Percentiles rank a stretch among this genome's conserved stretches.
These are phyloP conservation scores for Umbelopsis isabellina DNA, from an alignment of 192 early-diverging fungal genomes.

Conservation along the genomic window DNA sequence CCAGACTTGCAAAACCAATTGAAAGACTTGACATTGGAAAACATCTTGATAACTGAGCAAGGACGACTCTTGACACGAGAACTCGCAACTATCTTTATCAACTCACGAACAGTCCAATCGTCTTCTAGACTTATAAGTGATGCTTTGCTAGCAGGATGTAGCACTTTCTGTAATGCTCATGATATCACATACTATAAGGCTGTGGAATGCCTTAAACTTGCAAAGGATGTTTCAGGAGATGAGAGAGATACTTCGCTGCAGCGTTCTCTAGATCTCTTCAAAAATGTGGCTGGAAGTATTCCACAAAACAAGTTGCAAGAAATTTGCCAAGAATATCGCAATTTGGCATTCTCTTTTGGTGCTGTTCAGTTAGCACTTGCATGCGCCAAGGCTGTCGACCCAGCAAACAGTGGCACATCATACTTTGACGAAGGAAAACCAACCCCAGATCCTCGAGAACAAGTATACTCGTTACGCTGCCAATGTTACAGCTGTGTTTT, in stretches of 20 bases:
- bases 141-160: conserved; percentile 17
- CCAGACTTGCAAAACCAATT: conserved; percentile 6
- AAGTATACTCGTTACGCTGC: background rate
- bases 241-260: conserved; percentile 20
- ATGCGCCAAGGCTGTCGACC: conserved; percentile 29
- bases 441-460: background rate
- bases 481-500: conserved; percentile 22
- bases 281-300: conserved; percentile 25
- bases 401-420: conserved; percentile 20
- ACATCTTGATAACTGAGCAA: conserved; percentile 24
- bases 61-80: conserved; percentile 25
- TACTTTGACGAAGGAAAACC: conserved; percentile 16
- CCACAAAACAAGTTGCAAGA: conserved; percentile 10
- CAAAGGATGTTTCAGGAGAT: conserved; percentile 8
- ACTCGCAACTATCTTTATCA: conserved; percentile 28
- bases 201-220: conserved; percentile 25
- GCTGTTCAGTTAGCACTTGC: conserved; percentile 32
- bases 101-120: conserved; percentile 1
- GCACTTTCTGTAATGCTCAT: conserved; percentile 20
- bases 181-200: conserved; percentile 38
- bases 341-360: conserved; percentile 26
- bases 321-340: conserved; percentile 25
- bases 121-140: conserved; percentile 21
- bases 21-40: conserved; percentile 27
- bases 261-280: conserved; percentile 25